Conservation (phyloP, 2,329 filamentous ascomycete genomes). For the Ilyonectria sp. region DNA sequence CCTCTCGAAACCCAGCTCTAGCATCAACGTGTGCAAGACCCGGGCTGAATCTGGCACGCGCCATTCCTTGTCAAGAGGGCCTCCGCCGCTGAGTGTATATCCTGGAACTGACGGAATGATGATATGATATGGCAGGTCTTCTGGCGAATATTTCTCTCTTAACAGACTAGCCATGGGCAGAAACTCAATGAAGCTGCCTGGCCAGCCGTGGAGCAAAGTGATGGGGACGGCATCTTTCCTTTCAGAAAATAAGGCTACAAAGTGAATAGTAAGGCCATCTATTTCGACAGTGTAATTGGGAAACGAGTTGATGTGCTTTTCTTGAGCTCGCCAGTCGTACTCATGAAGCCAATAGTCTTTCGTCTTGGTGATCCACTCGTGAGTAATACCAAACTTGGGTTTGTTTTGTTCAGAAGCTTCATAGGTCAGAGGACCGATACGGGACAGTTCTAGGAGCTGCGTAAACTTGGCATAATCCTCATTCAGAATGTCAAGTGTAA, state of each 20-base stretch:
- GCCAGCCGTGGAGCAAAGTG: conserved; percentile 2
- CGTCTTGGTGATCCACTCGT: conserved; percentile 1
- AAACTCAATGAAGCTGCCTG: conserved; percentile 4
- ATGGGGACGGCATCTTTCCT: conserved; percentile 3
- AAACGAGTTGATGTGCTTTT: conserved; percentile 9
- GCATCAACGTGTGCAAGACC: background rate
- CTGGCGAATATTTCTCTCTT: conserved; percentile 7
- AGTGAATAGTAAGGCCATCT: conserved; percentile 3
- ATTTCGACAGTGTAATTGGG: conserved; percentile 5
- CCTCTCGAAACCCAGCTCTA: background rate
- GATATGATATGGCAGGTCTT: conserved; percentile 7
- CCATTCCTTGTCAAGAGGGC: conserved; percentile 5
- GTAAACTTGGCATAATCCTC: conserved; percentile 1
- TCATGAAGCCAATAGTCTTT: conserved; percentile 7
- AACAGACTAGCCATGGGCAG: background rate
- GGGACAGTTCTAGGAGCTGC: conserved; percentile 7
- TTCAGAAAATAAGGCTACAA: conserved; percentile 4
- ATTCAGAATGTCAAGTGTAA: background rate
- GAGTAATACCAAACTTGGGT: conserved; percentile 2
- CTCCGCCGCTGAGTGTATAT: conserved; percentile 4
- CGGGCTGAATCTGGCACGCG: background rate
- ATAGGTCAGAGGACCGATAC: background rate
- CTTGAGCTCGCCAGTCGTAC: conserved; percentile 4
- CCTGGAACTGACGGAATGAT: conserved; percentile 6
- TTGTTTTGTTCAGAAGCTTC: background rate